Conservation (phyloP, 2,329 filamentous ascomycete species). For the Cercospora nicotianae region DNA sequence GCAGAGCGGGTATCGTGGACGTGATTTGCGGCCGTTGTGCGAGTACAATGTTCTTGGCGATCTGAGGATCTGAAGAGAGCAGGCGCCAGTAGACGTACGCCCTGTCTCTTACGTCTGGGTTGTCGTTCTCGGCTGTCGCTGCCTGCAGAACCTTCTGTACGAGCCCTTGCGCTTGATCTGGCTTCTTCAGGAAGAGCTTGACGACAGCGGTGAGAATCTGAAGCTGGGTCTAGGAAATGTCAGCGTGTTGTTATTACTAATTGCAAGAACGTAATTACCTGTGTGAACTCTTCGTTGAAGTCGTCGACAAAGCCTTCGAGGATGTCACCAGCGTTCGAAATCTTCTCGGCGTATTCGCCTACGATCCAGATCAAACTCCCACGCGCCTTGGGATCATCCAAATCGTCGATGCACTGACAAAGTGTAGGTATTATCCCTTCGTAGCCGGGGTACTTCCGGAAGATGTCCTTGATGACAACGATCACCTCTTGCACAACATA, state of each 20-base stretch:
- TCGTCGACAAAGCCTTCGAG: slow-evolving; percentile 86
- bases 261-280: slow-evolving; percentile 55
- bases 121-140: slow-evolving; percentile 92
- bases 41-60: slow-evolving; percentile 89
- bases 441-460: slow-evolving; percentile 95
- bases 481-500: slow-evolving; percentile 98
- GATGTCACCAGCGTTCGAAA: slow-evolving; percentile 96
- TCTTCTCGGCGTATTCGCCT: slow-evolving; percentile 98
- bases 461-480: slow-evolving; percentile 98
- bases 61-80: slow-evolving; percentile 83
- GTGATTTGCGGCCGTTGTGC: slow-evolving; percentile 93
- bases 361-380: slow-evolving; percentile 98
- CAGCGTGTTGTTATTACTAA: slow-evolving; percentile 28
- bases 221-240: slow-evolving; percentile 73
- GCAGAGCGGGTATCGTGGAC: slow-evolving; percentile 88
- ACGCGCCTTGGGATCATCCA: slow-evolving; percentile 90
- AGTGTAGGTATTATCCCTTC: slow-evolving; percentile 96
- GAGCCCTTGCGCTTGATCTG: slow-evolving; percentile 82
- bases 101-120: slow-evolving; percentile 93
- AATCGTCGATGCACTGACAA: slow-evolving; percentile 93
- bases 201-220: slow-evolving; percentile 97
- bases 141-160: slow-evolving; percentile 93
- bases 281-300: slow-evolving; percentile 95
- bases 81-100: slow-evolving; percentile 99
- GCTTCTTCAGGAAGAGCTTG: slow-evolving; percentile 96